Evolutionary conservation across 768 basidiomycete genomes (phyloP).

Genomic region (Mycena amicta): DNA sequence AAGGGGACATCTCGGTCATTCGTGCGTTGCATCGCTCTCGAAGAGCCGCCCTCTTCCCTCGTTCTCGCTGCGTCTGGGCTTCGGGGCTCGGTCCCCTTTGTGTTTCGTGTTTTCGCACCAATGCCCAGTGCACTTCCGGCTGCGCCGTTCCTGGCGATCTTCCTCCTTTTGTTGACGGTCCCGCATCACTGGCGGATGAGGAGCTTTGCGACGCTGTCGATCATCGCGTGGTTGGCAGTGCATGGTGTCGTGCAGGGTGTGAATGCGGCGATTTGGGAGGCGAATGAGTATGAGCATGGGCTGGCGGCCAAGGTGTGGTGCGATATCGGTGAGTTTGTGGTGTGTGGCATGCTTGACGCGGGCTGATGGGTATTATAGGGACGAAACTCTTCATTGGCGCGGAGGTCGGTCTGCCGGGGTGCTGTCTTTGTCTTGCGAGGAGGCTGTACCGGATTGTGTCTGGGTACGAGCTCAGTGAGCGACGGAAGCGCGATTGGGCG

Average conservation of each 20-base stretch:
- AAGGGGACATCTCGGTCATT: too few species aligned
- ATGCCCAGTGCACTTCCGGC: slow-evolving; percentile 15
- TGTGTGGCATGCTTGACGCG: neutral
- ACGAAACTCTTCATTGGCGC: neutral
- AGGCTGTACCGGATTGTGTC: neutral
- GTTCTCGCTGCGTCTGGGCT: neutral
- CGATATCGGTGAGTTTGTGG: slow-evolving; percentile 39
- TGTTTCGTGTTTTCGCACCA: neutral
- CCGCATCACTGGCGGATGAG: slow-evolving; percentile 32
- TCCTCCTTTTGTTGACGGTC: slow-evolving; percentile 17
- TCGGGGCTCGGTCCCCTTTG: neutral
- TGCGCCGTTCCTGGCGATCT: slow-evolving; percentile 8
- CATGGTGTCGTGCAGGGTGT: slow-evolving; percentile 36
- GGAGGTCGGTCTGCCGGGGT: neutral
- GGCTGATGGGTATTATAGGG: neutral
- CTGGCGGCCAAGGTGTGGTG: slow-evolving; percentile 39
- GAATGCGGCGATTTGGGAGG: slow-evolving; percentile 43
- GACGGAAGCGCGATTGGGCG: neutral
- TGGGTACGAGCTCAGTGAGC: neutral
- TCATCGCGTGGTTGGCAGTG: slow-evolving; percentile 35
- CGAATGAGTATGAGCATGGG: slow-evolving; percentile 24
- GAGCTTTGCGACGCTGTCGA: slow-evolving; percentile 33
- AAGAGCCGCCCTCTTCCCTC: neutral
- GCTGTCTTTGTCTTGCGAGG: neutral
- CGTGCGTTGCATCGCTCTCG: too few species aligned